These are phyloP conservation scores for Phoma herbarum DNA, from an alignment of 2,329 filamentous ascomycete species.

Conservation along the genomic window DNA sequence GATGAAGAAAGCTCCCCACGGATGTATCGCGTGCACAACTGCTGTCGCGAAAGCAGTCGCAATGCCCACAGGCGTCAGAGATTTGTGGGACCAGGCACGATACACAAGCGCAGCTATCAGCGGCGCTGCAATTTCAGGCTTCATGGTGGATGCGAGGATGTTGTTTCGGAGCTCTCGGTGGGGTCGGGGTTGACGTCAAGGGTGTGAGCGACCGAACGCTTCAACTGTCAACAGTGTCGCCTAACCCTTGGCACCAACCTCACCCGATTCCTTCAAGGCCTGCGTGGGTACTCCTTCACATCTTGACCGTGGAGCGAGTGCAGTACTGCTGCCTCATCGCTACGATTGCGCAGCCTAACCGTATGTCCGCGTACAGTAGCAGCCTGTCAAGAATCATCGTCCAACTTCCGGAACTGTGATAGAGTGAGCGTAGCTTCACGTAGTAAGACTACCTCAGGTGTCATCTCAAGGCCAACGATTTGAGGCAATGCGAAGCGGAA, in stretches of 20 bases:
- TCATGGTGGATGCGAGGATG: slow-evolving; percentile 36
- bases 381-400: background rate
- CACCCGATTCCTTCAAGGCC: background rate
- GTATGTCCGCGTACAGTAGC: background rate
- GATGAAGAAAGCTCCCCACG: slow-evolving; percentile 90
- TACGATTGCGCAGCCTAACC: background rate
- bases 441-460: background rate
- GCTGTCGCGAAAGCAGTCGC: slow-evolving; percentile 77
- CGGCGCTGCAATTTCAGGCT: slow-evolving; percentile 41
- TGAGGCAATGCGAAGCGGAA: background rate
- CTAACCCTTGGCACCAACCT: slow-evolving; percentile 14
- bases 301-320: background rate
- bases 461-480: background rate
- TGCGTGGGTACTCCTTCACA: background rate
- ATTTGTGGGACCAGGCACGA: slow-evolving; percentile 57
- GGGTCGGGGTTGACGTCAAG: slow-evolving; percentile 23
- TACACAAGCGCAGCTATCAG: slow-evolving; percentile 51
- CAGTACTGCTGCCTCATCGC: background rate
- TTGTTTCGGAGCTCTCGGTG: slow-evolving; percentile 20
- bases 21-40: slow-evolving; percentile 84
- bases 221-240: slow-evolving; percentile 5
- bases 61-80: slow-evolving; percentile 80
- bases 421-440: background rate
- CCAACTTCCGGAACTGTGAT: background rate
- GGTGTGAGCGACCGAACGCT: slow-evolving; percentile 3